Evolutionary conservation across 2,329 filamentous ascomycete genomes (phyloP).

Genomic region (Pochonia chlamydosporia): DNA sequence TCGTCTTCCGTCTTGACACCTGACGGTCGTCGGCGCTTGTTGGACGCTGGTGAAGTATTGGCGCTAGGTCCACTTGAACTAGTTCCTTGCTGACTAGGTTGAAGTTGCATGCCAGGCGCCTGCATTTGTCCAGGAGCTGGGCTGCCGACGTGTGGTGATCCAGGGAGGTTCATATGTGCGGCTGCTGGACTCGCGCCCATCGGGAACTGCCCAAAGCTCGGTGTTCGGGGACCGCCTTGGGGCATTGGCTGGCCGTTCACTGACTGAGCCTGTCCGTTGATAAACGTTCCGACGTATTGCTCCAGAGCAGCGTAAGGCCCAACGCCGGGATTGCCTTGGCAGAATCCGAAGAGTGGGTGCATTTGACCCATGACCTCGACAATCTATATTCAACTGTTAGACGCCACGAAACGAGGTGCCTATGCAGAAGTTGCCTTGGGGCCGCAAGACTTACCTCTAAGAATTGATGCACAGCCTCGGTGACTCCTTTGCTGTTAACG

Average conservation of each 20-base stretch:
- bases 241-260: conserved; percentile 45
- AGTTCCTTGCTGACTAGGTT: conserved; percentile 63
- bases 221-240: conserved; percentile 43
- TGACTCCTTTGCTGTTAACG: conserved; percentile 55
- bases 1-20: conserved; percentile 54
- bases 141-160: conserved; percentile 55
- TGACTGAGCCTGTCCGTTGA: conserved; percentile 32
- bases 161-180: conserved; percentile 55
- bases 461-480: conserved; percentile 56
- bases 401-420: neutral
- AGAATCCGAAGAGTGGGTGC: conserved; percentile 57
- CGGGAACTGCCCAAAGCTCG: conserved; percentile 50
- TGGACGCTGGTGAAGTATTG: conserved; percentile 58
- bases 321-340: conserved; percentile 46
- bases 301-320: conserved; percentile 55
- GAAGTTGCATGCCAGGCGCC: conserved; percentile 59
- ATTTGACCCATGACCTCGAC: conserved; percentile 63
- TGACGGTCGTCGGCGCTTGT: conserved; percentile 53
- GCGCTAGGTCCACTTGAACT: conserved; percentile 61
- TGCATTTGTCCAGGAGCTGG: conserved; percentile 58
- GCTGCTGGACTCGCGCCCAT: conserved; percentile 56
- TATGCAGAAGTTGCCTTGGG: neutral
- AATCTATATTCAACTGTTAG: conserved; percentile 36
- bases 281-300: conserved; percentile 48
- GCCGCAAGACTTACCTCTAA: conserved; percentile 47